A percentile compares a stretch with the other conserved stretches of the same genome.
phyloP scores from a whole-genome alignment of 1,139 yeast species.

The Ogataea hybrid region DNA sequence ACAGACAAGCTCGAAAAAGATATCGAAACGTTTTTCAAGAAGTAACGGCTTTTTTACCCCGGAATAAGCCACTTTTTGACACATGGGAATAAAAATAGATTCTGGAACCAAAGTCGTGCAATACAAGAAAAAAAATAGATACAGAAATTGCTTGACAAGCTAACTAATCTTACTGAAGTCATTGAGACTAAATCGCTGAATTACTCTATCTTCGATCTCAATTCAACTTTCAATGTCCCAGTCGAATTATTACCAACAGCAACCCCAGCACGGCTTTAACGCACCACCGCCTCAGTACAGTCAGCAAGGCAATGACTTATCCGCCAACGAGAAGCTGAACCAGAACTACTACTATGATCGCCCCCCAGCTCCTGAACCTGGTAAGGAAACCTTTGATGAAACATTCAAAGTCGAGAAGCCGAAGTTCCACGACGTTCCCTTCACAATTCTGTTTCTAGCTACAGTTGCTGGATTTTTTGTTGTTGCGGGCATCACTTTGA shows the following conservation, averaged over 20 bases:
- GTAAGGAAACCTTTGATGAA: conserved; percentile 51
- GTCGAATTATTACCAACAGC: conserved; percentile 12
- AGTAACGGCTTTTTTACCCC: neutral
- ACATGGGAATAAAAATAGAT: neutral
- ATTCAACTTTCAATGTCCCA: neutral
- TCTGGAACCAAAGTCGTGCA: conserved; percentile 4
- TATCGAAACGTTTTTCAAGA: conserved; percentile 3
- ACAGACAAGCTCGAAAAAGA: too few species aligned
- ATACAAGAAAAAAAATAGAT: neutral
- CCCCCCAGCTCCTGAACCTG: conserved; percentile 24
- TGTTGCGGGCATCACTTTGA: conserved; percentile 65
- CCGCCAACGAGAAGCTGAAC: conserved; percentile 16
- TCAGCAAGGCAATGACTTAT: conserved; percentile 11
- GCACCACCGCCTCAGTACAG: conserved; percentile 12
- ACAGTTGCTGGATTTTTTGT: conserved; percentile 70
- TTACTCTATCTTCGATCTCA: neutral
- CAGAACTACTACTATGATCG: conserved; percentile 19
- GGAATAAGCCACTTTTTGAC: conserved; percentile 3
- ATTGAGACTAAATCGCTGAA: neutral
- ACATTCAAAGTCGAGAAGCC: conserved; percentile 67
- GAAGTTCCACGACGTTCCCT: conserved; percentile 70
- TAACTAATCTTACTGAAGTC: neutral
- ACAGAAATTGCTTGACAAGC: conserved; percentile 3
- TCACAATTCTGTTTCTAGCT: conserved; percentile 58
- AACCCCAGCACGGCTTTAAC: conserved; percentile 8